Percentiles rank a stretch among this genome's conserved stretches.
These are phyloP conservation scores for Dactylellina haptotyla DNA, from an alignment of 2,329 filamentous ascomycete genomes.

Conservation along the genomic window DNA sequence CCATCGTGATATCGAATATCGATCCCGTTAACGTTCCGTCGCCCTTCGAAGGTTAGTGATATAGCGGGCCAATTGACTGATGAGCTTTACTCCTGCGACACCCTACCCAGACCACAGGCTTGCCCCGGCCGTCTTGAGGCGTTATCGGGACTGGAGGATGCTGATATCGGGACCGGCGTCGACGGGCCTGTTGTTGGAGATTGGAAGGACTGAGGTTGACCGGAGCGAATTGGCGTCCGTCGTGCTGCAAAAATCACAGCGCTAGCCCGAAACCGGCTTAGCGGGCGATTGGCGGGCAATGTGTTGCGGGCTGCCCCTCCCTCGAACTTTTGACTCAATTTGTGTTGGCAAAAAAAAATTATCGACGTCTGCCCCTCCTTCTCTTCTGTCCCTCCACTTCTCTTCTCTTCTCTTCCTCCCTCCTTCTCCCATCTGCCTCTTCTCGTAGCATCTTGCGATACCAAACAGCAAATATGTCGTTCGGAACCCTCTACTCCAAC, in stretches of 20 bases:
- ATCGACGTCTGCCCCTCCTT: slow-evolving; percentile 54
- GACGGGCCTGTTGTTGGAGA: slow-evolving; percentile 24
- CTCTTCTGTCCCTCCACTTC: slow-evolving; percentile 50
- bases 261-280: slow-evolving; percentile 30
- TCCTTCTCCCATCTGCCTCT: slow-evolving; percentile 24
- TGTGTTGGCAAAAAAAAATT: slow-evolving; percentile 53
- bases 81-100: slow-evolving; percentile 22
- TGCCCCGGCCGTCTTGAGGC: slow-evolving; percentile 8
- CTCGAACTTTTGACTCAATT: slow-evolving; percentile 37
- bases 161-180: background rate
- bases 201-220: slow-evolving; percentile 30
- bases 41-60: background rate
- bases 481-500: slow-evolving; percentile 96
- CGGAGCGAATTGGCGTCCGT: slow-evolving; percentile 26
- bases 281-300: background rate
- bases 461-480: slow-evolving; percentile 76
- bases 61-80: slow-evolving; percentile 38
- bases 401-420: slow-evolving; percentile 29
- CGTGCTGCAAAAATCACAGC: slow-evolving; percentile 37
- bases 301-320: slow-evolving; percentile 41
- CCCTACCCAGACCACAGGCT: slow-evolving; percentile 32
- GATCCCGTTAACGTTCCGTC: background rate
- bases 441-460: slow-evolving; percentile 47
- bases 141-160: slow-evolving; percentile 7
- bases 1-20: slow-evolving; percentile 13